These are phyloP conservation scores for Rhizopogon roseolus DNA, from an alignment of 768 basidiomycete genomes.

Conservation along the genomic window DNA sequence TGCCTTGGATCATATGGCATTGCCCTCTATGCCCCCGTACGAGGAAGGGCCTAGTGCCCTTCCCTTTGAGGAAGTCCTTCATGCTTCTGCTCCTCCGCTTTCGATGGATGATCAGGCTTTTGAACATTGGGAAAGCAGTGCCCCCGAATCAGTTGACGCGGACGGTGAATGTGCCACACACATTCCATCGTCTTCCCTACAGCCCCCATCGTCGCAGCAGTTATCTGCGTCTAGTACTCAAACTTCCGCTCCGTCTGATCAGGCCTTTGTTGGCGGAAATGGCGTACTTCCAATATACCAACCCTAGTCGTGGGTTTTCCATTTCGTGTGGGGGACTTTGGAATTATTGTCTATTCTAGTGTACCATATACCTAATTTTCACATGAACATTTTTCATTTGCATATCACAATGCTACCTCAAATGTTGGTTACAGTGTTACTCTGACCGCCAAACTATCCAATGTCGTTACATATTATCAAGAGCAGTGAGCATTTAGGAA, in stretches of 20 bases:
- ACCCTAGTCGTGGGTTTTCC: slow-evolving; percentile 14
- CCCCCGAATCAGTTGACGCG: slow-evolving; percentile 2
- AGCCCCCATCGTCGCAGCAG: background rate
- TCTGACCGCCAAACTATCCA: too few relatives aligned
- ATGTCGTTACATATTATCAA: too few relatives aligned
- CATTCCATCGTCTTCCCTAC: background rate
- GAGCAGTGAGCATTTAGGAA: too few relatives aligned
- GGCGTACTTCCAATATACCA: slow-evolving; percentile 23
- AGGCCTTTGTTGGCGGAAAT: slow-evolving; percentile 5
- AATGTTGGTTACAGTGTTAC: background rate
- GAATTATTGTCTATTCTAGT: slow-evolving; percentile 18
- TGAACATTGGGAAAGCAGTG: slow-evolving; percentile 16
- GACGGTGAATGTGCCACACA: background rate
- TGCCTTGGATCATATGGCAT: background rate
- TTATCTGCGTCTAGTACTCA: background rate
- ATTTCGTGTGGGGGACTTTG: background rate
- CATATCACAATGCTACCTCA: background rate
- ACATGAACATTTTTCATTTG: background rate
- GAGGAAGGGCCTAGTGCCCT: slow-evolving; percentile 21
- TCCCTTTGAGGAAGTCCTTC: slow-evolving; percentile 22
- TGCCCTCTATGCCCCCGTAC: background rate
- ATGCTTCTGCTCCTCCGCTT: slow-evolving; percentile 45
- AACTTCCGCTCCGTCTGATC: slow-evolving; percentile 4
- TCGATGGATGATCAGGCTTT: slow-evolving; percentile 18
- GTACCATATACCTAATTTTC: slow-evolving; percentile 19